Evolutionary conservation across 805 yeast species (phyloP), one percentile per base, ranked within the genome.

Genomic region (Candida golubevii): DNA sequence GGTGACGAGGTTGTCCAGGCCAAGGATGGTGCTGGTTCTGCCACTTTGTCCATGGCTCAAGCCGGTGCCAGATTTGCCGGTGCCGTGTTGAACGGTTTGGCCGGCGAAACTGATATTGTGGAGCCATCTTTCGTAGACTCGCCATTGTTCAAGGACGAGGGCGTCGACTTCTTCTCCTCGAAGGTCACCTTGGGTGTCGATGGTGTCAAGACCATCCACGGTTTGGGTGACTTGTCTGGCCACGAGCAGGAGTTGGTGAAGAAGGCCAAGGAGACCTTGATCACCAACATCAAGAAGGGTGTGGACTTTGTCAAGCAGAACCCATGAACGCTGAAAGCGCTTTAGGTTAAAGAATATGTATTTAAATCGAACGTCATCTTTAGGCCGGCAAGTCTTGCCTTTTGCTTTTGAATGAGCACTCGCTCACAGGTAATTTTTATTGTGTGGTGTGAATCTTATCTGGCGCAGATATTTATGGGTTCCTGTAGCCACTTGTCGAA

Each of bases 1-100:
- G 96, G 96, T 74, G 96, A 88, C 64, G 96, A 88, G 77, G 95
- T 88, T 56, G 96, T 88, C 58, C 77, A 86, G 73, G 96, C 96
- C 59, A 88, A 88, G 78, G 81, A 86, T 62, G 96, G 96, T 69
- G 88, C 90, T 56, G 96, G 96, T 59, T 86, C 95, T 30, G 95
- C 95, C 56, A 88, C 96, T 49, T 76, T 88, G 58, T 88, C 96
- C 51, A 88, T 88, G 96, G 95, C 95, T 47, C 86, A 82, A 66
- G 95, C 96, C 45, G 96, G 93, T 70, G 83, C 86, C 47, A 78
- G 82, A 67, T 81, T 85, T 63, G 79, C 85, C 41, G 72, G 80
- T 61, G 70, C 86, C 27, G 81, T 82, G 33, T 68, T 83, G 58
- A 68, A 77, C 60, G 86, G 87, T 62, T 69, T 79, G 51, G 77